Evolutionary conservation across 2,329 filamentous ascomycete species (phyloP), one percentile per base, ranked within the genome.

Genomic region (Phialophora verrucosa): DNA sequence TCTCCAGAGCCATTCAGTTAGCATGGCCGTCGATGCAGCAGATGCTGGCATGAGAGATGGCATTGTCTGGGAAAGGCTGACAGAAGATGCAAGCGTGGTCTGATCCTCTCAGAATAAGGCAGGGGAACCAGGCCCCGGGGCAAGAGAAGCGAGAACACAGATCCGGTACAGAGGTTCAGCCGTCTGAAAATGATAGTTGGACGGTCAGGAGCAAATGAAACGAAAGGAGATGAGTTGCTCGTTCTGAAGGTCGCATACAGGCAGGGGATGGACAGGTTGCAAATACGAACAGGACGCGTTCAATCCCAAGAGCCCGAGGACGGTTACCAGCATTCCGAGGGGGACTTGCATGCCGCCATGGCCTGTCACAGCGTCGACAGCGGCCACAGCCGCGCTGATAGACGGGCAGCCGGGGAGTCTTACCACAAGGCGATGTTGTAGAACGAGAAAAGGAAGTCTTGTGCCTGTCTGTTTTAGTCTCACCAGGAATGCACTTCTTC

Each of bases 341-440:
- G 25, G 20, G 12, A 31, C 17, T 14, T 25, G 44, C 14, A 31
- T 61, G 47, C 35, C 25, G 38, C 53, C 35, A 32, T 35, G 53
- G 29, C 23, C 7, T 59, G 14, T 25, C 59, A 61, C 59, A 42
- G 49, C 49, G 59, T 44, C 49, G 25, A 61, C 47, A 42, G n/a
- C 59, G 49, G 59, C 49, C 31, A 54, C 23, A 44, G 29, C 59
- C 59, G 59, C 51, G 4, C 20, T 54, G 59, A 53, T 54, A 54
- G 59, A 44, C 49, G 38, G 47, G 8, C 29, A 35, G n/a, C 14
- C n/a, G 14, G 53, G 53, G 12, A 17, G 53, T 31, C 29, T 31
- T n/a, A 29, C 53, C 53, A 55, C 14, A 32, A n/a, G 4, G 29
- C n/a, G 31, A 51, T 23, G 57, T 42, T 42, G 49, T 27, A 61